phyloP scores from a whole-genome alignment of 306 rosid genomes.

The Trifolium dubium region DNA sequence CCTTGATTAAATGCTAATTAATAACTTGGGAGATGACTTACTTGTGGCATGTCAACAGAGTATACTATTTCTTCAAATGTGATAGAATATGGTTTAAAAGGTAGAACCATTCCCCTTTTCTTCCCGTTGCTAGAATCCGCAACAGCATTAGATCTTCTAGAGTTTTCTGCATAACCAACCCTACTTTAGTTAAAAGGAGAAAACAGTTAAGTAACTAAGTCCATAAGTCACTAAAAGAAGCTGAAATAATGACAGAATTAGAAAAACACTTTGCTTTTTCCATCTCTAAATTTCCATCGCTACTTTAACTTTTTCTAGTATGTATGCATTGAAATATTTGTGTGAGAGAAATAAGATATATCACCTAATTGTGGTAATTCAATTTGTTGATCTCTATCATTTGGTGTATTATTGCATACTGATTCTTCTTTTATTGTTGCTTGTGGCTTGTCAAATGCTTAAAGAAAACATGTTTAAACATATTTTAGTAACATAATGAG shows the following conservation, averaged over 20 bases:
- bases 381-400: conserved; percentile 32
- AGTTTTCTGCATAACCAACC: conserved; percentile 41
- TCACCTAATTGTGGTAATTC: conserved; percentile 46
- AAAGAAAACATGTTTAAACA: conserved; percentile 4
- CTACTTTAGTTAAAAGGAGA: background rate
- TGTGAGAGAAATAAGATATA: conserved; percentile 9
- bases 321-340: conserved; percentile 10
- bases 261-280: too few species aligned
- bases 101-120: conserved; percentile 67
- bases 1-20: background rate
- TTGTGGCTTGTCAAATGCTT: conserved; percentile 52
- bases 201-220: background rate
- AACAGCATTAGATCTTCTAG: conserved; percentile 18
- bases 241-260: background rate
- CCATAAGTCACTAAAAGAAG: background rate
- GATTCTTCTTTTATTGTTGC: conserved; percentile 42
- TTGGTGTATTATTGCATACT: conserved; percentile 9
- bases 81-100: conserved; percentile 63
- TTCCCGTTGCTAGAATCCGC: conserved; percentile 24
- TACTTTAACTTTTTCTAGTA: background rate
- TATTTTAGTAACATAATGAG: background rate
- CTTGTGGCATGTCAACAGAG: conserved; percentile 71
- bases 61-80: conserved; percentile 55
- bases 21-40: conserved; percentile 29
- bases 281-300: too few species aligned